Percentiles rank a stretch among this genome's conserved stretches.
These are phyloP conservation scores for Ceratocystis variospora DNA, from an alignment of 2,329 filamentous ascomycete genomes.

Conservation along the genomic window DNA sequence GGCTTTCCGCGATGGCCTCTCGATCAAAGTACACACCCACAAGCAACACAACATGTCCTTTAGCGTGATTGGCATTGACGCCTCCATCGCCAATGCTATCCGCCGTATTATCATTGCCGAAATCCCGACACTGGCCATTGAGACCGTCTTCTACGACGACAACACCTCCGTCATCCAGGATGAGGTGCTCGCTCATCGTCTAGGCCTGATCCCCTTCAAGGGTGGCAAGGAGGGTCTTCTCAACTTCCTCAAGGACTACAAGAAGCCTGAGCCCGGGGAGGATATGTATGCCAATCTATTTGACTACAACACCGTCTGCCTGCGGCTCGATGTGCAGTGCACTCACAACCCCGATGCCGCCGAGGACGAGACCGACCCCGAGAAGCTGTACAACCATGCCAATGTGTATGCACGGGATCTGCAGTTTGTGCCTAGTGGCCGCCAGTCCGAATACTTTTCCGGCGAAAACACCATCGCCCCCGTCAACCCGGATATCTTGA, in stretches of 20 bases:
- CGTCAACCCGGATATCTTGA: constrained; percentile 80
- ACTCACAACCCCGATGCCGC: constrained; percentile 61
- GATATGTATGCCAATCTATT: constrained; percentile 45
- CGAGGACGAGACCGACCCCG: constrained; percentile 62
- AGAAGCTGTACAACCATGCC: constrained; percentile 72
- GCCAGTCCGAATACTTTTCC: constrained; percentile 55
- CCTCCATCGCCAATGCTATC: constrained; percentile 90
- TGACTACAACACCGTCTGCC: constrained; percentile 78
- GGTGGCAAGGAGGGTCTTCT: constrained; percentile 62
- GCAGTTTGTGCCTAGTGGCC: constrained; percentile 60
- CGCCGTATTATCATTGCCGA: constrained; percentile 91
- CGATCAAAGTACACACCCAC: constrained; percentile 74
- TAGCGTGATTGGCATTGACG: constrained; percentile 82
- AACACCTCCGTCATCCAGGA: constrained; percentile 98
- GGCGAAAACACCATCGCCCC: constrained; percentile 56
- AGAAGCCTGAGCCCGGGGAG: constrained; percentile 51
- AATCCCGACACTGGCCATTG: constrained; percentile 86
- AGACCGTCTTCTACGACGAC: constrained; percentile 84
- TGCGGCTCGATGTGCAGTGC: constrained; percentile 67
- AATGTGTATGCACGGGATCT: constrained; percentile 71
- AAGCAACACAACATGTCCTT: constrained; percentile 66
- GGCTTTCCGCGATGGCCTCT: constrained; percentile 55
- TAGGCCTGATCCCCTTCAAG: constrained; percentile 81
- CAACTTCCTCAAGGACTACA: constrained; percentile 69
- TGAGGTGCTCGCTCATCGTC: constrained; percentile 79